phyloP scores from a whole-genome alignment of 768 basidiomycete genomes.

The Boletus vinaceobasis region DNA sequence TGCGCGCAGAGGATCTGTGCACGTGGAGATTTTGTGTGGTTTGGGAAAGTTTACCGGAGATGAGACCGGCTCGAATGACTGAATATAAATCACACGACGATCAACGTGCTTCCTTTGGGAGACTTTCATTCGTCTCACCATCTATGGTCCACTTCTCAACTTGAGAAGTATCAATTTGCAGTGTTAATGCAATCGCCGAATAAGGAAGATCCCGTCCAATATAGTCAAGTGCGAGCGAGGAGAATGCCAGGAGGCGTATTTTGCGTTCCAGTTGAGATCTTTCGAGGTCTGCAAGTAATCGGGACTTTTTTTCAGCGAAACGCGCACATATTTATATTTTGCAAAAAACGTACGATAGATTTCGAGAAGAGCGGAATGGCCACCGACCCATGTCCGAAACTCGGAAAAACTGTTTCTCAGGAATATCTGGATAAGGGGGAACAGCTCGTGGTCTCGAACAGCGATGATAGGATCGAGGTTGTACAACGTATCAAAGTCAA shows the following conservation, averaged over 20 bases:
- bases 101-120: neutral
- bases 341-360: constrained; percentile 50
- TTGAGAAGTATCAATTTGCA: constrained; percentile 60
- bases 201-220: constrained; percentile 75
- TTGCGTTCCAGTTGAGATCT: constrained; percentile 64
- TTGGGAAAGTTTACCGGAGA: constrained; percentile 84
- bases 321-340: neutral
- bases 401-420: constrained; percentile 60
- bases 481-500: constrained; percentile 81
- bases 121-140: constrained; percentile 41
- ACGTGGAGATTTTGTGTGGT: constrained; percentile 70
- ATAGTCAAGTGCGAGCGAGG: constrained; percentile 73
- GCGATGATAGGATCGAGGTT: constrained; percentile 69
- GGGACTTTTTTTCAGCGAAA: neutral
- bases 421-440: constrained; percentile 73
- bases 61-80: constrained; percentile 80
- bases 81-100: neutral
- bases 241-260: constrained; percentile 72
- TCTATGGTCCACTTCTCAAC: constrained; percentile 90
- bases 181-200: constrained; percentile 57
- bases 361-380: constrained; percentile 46
- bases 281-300: constrained; percentile 47
- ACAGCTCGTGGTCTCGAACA: constrained; percentile 66
- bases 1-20: constrained; percentile 67
- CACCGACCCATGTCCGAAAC: constrained; percentile 57